Evolutionary conservation across 306 rosid species (phyloP).

Genomic region (Aeschynomene evenia): DNA sequence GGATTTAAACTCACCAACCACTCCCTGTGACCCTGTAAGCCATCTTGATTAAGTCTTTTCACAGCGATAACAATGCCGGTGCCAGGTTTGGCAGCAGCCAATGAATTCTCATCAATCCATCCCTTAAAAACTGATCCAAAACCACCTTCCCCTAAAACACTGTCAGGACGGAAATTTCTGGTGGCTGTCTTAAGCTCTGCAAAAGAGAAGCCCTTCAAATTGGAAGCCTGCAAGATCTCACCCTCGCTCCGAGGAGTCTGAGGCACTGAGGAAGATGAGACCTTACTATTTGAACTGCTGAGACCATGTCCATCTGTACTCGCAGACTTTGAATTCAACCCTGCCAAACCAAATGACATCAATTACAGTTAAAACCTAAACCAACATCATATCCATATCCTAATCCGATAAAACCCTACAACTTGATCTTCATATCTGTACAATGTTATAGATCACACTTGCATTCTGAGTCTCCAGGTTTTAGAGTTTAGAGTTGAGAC

Average conservation of each 20-base stretch:
- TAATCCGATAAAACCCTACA: conserved; percentile 7
- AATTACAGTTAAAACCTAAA: neutral
- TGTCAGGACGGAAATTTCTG: conserved; percentile 64
- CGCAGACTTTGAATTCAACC: conserved; percentile 43
- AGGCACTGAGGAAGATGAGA: conserved; percentile 42
- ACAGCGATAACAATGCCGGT: conserved; percentile 65
- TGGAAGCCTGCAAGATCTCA: conserved; percentile 61
- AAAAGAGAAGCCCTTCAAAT: conserved; percentile 52
- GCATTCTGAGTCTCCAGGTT: neutral
- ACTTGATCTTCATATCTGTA: conserved; percentile 25
- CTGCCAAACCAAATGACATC: conserved; percentile 32
- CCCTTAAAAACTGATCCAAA: conserved; percentile 73
- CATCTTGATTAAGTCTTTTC: conserved; percentile 60
- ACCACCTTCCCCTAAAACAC: conserved; percentile 67
- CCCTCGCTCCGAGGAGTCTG: conserved; percentile 60
- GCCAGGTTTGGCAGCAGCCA: conserved; percentile 58
- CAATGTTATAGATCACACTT: neutral
- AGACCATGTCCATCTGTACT: conserved; percentile 39
- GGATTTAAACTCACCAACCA: conserved; percentile 63
- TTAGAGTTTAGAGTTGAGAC: neutral
- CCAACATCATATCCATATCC: neutral
- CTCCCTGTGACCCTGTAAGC: conserved; percentile 60
- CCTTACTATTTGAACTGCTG: conserved; percentile 34
- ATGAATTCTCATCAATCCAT: conserved; percentile 60
- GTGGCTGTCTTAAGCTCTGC: conserved; percentile 64